Evolutionary conservation across 73 alveolate species (phyloP), one percentile per base, ranked within the genome.

Genomic region (Paramecium caudatum): DNA sequence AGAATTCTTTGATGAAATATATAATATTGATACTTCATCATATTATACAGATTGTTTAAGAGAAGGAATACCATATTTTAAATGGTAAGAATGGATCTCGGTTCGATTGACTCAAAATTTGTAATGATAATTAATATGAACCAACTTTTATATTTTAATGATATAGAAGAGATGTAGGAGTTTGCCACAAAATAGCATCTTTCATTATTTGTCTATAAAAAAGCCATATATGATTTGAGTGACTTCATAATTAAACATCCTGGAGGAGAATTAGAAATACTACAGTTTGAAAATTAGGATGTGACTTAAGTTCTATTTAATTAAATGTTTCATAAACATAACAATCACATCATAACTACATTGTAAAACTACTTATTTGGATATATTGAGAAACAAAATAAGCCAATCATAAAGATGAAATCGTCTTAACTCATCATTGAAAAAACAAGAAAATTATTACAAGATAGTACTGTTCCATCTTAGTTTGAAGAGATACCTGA

Each of bases 261-360:
- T 39, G 88, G 88, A 45, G 88, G 88, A 34, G 27, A 74, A 65
- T 25, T 65, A 30, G 88, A 41, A 23, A 74, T 74, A 9, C 32
- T 15, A 41, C 12, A 74, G 43, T 74, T 6, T 45, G 88, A 37
- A 74, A 74, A 74, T 74, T 41, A 37, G 19, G 68, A 21, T 12
- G 47, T 74, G 16, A 21, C 43, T 16, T 16, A 74, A 21, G 17
- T 74, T 16, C 12, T 74, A 37, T 74, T 74, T 43, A 45, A 74
- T 21, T 17, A 37, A 39, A 23, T 25, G 9, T 36, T 27, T 41
- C 88, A 74, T 21, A 36, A 74, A 4, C 88, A 74, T 25, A 41
- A 37, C 8, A 33, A 33, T 1, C 17, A 43, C 19, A 21, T 41
- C 1, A 74, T 74, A 1, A 45, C 88, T 12, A 43, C 62, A 74